These are phyloP conservation scores for Backusella macrospora DNA, from an alignment of 192 early-diverging fungal genomes.

Conservation along the genomic window DNA sequence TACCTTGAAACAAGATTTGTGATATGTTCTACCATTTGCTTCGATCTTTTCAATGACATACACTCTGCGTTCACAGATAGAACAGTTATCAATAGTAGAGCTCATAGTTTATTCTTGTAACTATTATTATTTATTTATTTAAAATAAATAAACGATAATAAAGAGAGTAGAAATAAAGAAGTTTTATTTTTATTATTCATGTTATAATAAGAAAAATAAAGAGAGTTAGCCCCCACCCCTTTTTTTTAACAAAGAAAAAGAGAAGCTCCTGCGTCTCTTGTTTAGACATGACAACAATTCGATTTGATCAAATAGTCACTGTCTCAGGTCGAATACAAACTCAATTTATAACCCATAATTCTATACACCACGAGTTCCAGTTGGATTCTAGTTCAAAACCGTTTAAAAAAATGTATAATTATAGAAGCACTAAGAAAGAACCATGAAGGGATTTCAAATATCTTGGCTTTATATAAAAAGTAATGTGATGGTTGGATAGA, in stretches of 20 bases:
- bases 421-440: no score
- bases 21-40: constrained; percentile 25
- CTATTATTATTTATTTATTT: no score
- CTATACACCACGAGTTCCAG: no score
- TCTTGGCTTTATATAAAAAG: no score
- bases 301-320: no score
- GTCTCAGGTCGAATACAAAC: no score
- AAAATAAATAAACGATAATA: background rate
- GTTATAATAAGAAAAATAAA: background rate
- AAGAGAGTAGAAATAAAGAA: background rate
- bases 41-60: constrained; percentile 31
- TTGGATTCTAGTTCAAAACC: no score
- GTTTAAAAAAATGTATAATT: no score
- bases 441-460: no score
- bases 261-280: background rate
- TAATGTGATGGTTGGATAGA: no score
- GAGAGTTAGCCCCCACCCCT: background rate
- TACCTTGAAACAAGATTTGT: constrained; percentile 30
- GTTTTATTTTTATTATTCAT: background rate
- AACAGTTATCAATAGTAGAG: constrained; percentile 13
- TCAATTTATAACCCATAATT: no score
- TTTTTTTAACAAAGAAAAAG: constrained; percentile 8
- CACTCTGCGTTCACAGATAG: constrained; percentile 18
- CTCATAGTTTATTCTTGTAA: background rate
- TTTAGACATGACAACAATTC: no score